Conservation (phyloP, 1,284 basidiomycete genomes). For the Porphyrellus sp. region DNA sequence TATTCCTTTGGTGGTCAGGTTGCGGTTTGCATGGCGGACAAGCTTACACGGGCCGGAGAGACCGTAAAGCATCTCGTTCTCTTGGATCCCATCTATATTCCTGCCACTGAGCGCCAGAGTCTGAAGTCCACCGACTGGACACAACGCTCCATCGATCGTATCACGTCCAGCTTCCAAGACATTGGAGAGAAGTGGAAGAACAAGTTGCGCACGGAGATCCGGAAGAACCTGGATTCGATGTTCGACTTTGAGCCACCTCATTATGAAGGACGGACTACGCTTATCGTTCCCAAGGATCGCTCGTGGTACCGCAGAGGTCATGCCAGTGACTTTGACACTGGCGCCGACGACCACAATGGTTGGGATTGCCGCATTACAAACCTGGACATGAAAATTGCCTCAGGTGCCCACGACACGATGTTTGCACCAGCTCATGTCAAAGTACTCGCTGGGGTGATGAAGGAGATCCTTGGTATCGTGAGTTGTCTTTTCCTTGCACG, state of each 20-base stretch:
- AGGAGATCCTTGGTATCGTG: constrained; percentile 25
- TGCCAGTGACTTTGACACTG: constrained; percentile 34
- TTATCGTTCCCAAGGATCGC: constrained; percentile 32
- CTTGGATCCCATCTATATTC: constrained; percentile 32
- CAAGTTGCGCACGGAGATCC: constrained; percentile 28
- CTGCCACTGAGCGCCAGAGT: constrained; percentile 25
- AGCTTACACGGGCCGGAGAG: constrained; percentile 24
- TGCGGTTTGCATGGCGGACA: constrained; percentile 29
- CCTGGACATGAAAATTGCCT: constrained; percentile 27
- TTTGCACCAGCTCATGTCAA: constrained; percentile 33
- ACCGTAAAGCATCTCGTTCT: constrained; percentile 26
- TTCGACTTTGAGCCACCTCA: constrained; percentile 30
- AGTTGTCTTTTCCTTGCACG: background rate
- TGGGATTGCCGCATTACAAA: constrained; percentile 29
- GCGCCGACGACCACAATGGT: constrained; percentile 32
- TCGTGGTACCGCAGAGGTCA: constrained; percentile 30
- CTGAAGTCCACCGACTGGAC: constrained; percentile 33
- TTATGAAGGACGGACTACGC: constrained; percentile 26
- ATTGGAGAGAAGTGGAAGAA: constrained; percentile 33
- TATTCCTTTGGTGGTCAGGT: constrained; percentile 33
- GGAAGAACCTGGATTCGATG: constrained; percentile 32
- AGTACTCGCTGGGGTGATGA: constrained; percentile 29
- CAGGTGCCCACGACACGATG: constrained; percentile 32
- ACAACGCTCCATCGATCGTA: constrained; percentile 30
- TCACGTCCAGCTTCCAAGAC: constrained; percentile 31